A percentile compares a stretch with the other conserved stretches of the same genome.
These are phyloP conservation scores for Rhododendron simsii DNA, from an alignment of 148 eudicot species.

Conservation along the genomic window DNA sequence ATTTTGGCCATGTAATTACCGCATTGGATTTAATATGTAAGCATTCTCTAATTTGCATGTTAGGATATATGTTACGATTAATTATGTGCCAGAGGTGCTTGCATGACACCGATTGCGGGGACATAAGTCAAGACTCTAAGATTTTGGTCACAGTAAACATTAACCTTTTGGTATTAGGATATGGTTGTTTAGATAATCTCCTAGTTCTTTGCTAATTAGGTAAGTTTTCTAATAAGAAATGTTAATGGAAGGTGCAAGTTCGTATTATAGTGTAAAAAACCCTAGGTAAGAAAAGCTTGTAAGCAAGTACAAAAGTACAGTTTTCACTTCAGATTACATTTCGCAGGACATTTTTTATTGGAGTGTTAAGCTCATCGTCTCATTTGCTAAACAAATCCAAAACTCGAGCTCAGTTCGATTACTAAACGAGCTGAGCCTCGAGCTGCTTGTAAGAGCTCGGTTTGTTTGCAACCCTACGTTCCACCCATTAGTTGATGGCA, in stretches of 20 bases:
- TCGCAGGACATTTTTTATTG: neutral
- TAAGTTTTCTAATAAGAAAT: constrained; percentile 1
- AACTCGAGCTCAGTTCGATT: no score
- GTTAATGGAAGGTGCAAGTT: neutral
- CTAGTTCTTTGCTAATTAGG: neutral
- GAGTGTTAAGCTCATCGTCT: no score
- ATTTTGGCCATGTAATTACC: constrained; percentile 12
- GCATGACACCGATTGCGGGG: neutral
- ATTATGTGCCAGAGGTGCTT: constrained; percentile 1
- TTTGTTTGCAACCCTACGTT: no score
- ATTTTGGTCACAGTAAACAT: neutral
- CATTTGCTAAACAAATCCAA: neutral
- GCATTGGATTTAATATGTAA: neutral
- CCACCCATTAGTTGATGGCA: neutral
- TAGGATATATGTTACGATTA: neutral
- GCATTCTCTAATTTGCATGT: neutral
- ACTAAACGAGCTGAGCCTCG: no score
- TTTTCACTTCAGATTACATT: neutral
- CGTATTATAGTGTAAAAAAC: neutral
- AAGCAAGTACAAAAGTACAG: neutral
- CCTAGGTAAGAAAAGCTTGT: neutral
- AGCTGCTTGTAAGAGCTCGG: no score
- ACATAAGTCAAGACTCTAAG: constrained; percentile 8
- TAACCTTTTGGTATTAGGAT: neutral
- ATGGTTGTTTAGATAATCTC: neutral